Evolutionary conservation across 805 yeast species (phyloP).

Genomic region (Lipomyces oligophaga): DNA sequence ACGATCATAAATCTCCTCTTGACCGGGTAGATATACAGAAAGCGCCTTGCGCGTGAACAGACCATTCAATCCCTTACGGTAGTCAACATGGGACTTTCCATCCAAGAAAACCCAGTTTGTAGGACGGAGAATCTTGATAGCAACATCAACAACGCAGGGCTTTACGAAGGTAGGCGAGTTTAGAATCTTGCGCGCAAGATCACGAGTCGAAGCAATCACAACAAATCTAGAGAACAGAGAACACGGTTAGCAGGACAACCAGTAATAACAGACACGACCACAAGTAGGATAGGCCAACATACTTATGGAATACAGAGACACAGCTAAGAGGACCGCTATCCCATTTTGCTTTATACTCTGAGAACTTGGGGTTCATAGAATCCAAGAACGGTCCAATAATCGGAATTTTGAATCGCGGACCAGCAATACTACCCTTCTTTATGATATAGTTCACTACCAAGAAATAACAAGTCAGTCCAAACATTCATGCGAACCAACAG

Average conservation of each 20-base stretch:
- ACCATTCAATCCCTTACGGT: slow-evolving; percentile 85
- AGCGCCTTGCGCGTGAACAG: slow-evolving; percentile 81
- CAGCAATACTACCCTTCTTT: slow-evolving; percentile 84
- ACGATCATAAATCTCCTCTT: slow-evolving; percentile 77
- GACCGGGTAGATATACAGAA: slow-evolving; percentile 75
- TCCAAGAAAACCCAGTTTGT: slow-evolving; percentile 97
- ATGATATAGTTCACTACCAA: slow-evolving; percentile 76
- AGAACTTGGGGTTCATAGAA: slow-evolving; percentile 91
- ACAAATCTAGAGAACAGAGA: slow-evolving; percentile 50
- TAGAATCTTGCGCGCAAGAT: slow-evolving; percentile 80
- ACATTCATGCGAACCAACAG: background rate
- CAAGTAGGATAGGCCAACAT: slow-evolving; percentile 2
- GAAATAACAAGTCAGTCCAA: slow-evolving; percentile 37
- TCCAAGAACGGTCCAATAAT: slow-evolving; percentile 95
- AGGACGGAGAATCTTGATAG: slow-evolving; percentile 88
- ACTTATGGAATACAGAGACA: slow-evolving; percentile 94
- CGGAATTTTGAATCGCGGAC: slow-evolving; percentile 83
- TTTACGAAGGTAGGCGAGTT: slow-evolving; percentile 83
- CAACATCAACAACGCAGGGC: slow-evolving; percentile 98
- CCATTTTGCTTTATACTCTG: slow-evolving; percentile 91
- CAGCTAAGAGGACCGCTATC: slow-evolving; percentile 89
- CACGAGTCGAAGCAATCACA: slow-evolving; percentile 85
- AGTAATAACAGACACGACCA: slow-evolving; percentile 62
- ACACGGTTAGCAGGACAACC: background rate
- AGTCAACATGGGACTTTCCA: slow-evolving; percentile 92